Conservation (phyloP, 768 basidiomycete genomes). For the Mrakia frigida region DNA sequence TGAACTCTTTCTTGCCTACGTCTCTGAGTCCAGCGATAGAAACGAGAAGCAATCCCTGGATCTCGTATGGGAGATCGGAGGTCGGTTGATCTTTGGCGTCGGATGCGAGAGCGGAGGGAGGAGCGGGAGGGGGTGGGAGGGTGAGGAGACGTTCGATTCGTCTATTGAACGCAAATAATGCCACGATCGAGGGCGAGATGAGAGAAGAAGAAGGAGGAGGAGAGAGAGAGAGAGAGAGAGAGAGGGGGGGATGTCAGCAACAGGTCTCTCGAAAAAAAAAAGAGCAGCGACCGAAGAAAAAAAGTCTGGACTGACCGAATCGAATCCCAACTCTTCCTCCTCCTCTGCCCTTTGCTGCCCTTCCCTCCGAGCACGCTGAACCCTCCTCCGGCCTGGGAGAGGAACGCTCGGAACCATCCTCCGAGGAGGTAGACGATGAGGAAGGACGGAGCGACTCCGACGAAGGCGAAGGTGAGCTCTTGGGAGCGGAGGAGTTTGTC, state of each 20-base stretch:
- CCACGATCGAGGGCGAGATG: background rate
- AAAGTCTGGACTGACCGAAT: constrained; percentile 30
- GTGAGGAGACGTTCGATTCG: constrained; percentile 31
- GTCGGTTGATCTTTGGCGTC: constrained; percentile 14
- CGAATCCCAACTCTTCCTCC: constrained; percentile 19
- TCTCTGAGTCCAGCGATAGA: constrained; percentile 46
- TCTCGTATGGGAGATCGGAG: constrained; percentile 25
- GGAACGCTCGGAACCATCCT: constrained; percentile 54
- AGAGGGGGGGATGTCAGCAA: background rate
- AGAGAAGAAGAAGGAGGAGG: background rate
- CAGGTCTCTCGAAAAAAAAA: no score
- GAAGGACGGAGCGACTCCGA: constrained; percentile 86
- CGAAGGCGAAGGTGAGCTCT: constrained; percentile 92
- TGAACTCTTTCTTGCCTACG: constrained; percentile 49
- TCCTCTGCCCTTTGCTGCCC: background rate
- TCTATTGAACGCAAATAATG: background rate
- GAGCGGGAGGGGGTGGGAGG: constrained; percentile 9
- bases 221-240: background rate
- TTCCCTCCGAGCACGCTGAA: background rate
- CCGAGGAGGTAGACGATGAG: constrained; percentile 66
- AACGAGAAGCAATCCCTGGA: constrained; percentile 57
- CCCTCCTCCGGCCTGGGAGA: constrained; percentile 35
- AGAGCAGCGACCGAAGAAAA: no score
- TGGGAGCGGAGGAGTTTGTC: constrained; percentile 90
- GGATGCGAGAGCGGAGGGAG: background rate